A percentile compares a stretch with the other conserved stretches of the same genome.
phyloP scores from a whole-genome alignment of 2,329 filamentous ascomycete species.

The Trematosphaeria pertusa region DNA sequence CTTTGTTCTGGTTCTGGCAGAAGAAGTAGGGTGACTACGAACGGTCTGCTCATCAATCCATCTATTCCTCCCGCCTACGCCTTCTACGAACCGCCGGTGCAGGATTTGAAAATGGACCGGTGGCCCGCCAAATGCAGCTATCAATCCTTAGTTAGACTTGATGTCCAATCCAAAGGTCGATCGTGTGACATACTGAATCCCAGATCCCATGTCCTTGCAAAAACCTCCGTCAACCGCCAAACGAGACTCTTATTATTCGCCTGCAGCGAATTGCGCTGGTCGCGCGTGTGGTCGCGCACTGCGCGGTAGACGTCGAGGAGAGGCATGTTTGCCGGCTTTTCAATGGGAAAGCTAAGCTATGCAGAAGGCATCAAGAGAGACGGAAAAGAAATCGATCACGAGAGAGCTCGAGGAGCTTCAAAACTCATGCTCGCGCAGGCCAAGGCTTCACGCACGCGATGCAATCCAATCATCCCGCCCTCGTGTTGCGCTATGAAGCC shows the following conservation, averaged over 20 bases:
- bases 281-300: conserved; percentile 10
- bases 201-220: conserved; percentile 59
- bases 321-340: conserved; percentile 5
- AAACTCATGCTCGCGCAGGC: no score
- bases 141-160: neutral
- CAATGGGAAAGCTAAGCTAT: neutral
- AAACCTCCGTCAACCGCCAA: conserved; percentile 23
- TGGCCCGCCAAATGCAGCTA: conserved; percentile 67
- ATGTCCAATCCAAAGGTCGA: no score
- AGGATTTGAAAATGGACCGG: conserved; percentile 73
- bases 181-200: conserved; percentile 58
- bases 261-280: conserved; percentile 12
- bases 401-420: neutral
- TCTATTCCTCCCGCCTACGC: conserved; percentile 55
- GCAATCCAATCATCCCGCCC: neutral
- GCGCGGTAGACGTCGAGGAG: conserved; percentile 11
- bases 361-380: no score
- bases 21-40: neutral
- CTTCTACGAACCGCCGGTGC: conserved; percentile 65
- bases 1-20: no score
- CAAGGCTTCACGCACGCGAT: neutral
- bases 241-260: conserved; percentile 11
- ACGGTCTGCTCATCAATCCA: conserved; percentile 74
- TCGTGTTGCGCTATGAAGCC: neutral
- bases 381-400: no score